A percentile compares a stretch with the other conserved stretches of the same genome.
phyloP scores from a whole-genome alignment of 805 yeast species.

The Grigorovia humatica region DNA sequence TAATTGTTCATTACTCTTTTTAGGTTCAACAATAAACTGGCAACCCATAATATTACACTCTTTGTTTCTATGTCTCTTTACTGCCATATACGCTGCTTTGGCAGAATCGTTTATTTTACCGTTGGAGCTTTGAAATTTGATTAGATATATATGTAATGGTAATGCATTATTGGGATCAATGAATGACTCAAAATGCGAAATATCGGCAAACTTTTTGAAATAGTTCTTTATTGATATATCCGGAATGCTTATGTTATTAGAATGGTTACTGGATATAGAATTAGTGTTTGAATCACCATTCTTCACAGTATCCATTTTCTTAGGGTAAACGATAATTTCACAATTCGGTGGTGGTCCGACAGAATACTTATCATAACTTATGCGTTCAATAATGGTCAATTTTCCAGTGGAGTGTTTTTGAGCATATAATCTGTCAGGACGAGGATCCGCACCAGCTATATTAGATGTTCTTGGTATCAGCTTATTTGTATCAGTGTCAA shows the following conservation, averaged over 20 bases:
- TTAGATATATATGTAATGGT: constrained; percentile 61
- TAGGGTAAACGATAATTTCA: constrained; percentile 60
- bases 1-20: constrained; percentile 33
- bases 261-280: constrained; percentile 3
- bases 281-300: neutral
- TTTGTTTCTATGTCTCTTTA: constrained; percentile 30
- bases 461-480: constrained; percentile 10
- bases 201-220: constrained; percentile 52
- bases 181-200: constrained; percentile 47
- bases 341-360: constrained; percentile 64
- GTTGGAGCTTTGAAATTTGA: constrained; percentile 48
- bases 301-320: neutral
- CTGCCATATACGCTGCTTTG: constrained; percentile 37
- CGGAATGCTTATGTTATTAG: constrained; percentile 8
- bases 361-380: constrained; percentile 57
- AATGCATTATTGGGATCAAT: constrained; percentile 69
- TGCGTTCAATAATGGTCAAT: constrained; percentile 17
- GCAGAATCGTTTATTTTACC: constrained; percentile 43
- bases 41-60: constrained; percentile 41
- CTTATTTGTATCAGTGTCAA: constrained; percentile 7
- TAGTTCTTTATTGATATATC: constrained; percentile 34
- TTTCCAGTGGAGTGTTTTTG: constrained; percentile 3
- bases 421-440: constrained; percentile 4
- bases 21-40: constrained; percentile 42
- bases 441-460: constrained; percentile 19